Percentiles rank a stretch among this genome's conserved stretches.
Conservation (phyloP, 306 rosid genomes). For the Fragaria ananassa region DNA sequence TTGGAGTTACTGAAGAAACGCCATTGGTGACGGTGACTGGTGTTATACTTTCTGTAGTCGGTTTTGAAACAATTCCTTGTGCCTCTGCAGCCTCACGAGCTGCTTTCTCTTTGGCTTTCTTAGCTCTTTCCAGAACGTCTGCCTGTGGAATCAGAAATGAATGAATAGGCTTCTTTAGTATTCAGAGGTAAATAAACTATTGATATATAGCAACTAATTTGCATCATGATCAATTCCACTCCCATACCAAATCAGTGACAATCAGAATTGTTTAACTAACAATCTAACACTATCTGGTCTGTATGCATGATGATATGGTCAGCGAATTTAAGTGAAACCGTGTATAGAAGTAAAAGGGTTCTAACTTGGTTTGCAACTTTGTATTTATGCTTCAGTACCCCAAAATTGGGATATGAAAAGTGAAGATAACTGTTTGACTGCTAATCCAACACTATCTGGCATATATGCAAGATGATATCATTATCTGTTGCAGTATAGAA, state of each 20-base stretch:
- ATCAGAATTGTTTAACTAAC: neutral
- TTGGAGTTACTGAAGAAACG: constrained; percentile 23
- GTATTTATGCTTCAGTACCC: too few species aligned
- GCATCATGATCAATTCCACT: neutral
- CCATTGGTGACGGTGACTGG: constrained; percentile 12
- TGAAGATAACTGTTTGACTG: too few species aligned
- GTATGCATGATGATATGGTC: neutral
- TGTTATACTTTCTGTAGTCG: constrained; percentile 17
- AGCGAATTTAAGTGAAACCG: neutral
- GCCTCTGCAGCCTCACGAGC: constrained; percentile 66
- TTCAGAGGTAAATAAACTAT: neutral
- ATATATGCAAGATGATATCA: too few species aligned
- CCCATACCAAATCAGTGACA: neutral
- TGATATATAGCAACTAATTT: neutral
- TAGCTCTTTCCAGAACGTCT: constrained; percentile 81
- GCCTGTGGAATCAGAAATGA: constrained; percentile 44
- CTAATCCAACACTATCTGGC: too few species aligned
- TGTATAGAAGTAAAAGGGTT: neutral
- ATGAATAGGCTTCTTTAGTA: neutral
- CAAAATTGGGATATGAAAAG: too few species aligned
- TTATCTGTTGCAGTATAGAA: too few species aligned
- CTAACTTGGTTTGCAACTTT: too few species aligned
- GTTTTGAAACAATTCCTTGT: constrained; percentile 41
- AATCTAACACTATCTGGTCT: neutral
- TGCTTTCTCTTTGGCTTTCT: constrained; percentile 79